Evolutionary conservation across 2,329 filamentous ascomycete genomes (phyloP), one percentile per base, ranked within the genome.

Genomic region (Graphiopsis chlorocephala): DNA sequence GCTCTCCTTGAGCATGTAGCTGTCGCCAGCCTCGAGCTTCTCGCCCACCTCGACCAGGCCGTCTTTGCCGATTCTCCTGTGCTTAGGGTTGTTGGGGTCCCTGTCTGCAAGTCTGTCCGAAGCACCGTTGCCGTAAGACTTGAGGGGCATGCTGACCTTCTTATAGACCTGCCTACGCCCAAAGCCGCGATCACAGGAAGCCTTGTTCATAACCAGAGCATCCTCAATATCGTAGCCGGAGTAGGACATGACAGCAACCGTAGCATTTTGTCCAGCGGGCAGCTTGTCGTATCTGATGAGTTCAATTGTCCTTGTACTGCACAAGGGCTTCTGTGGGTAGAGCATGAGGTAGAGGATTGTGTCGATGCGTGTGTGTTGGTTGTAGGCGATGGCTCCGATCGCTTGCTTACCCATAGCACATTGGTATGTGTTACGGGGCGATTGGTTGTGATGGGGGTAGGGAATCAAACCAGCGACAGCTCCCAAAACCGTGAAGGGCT

Each of bases 391-490:
- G 35, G 94, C 93, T 35, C 95, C 95, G 76, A 99, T 98, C 45
- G 95, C 95, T 90, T 99, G 95, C 81, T 99, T 99, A 86, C 95
- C 95, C 95, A 99, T 99, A 80, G 95, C 95, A 80, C 94, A 97
- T 83, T 98, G 93, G 75, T 99, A 99, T 0, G 95, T 99, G 76
- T 99, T 99, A 84, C 95, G 86, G 11, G 95, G 95, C 17, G 96
- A 99, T 78, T 99, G 95, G 78, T 99, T 99, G 82, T 99, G 95
- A 77, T 99, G 95, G 10, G 95, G 95, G 74, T 98, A 99, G 4
- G 95, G 95, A 76, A 99, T 99, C 42, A 99, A 83, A 50, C 95
- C 95, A 45, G 95, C 95, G 28, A 99, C 95, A 55, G 95, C 95
- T 28, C 95, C 95, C 15, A 99, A 85, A 58, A 99, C 90, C 1